Conservation (phyloP, 192 early-diverging fungal species). For the Piromyces finnis region DNA sequence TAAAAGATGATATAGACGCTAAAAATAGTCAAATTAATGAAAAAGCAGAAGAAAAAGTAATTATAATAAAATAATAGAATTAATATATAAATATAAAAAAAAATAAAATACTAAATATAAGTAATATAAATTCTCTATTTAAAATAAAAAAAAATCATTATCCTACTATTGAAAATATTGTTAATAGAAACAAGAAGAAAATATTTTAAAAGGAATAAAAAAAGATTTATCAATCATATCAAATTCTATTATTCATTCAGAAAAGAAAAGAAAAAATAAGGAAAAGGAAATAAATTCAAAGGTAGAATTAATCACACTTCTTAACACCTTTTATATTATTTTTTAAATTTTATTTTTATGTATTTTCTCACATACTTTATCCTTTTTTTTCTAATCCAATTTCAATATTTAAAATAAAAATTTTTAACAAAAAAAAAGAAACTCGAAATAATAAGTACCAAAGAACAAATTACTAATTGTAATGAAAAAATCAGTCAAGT, state of each 20-base stretch:
- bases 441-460: not conserved
- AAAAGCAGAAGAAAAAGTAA: constrained; percentile 20
- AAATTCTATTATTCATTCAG: constrained; percentile 48
- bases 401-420: constrained; percentile 38
- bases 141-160: too few relatives aligned
- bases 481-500: constrained; percentile 60
- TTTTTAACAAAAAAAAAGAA: constrained; percentile 7
- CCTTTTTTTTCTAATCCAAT: too few relatives aligned
- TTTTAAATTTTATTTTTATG: too few relatives aligned
- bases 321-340: too few relatives aligned
- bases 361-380: too few relatives aligned
- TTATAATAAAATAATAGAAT: not conserved
- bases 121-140: too few relatives aligned
- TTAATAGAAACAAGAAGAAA: constrained; percentile 24
- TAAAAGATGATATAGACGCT: constrained; percentile 35
- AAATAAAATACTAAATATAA: not conserved
- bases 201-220: constrained; percentile 43
- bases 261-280: constrained; percentile 52
- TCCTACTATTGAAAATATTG: not conserved
- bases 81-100: not conserved
- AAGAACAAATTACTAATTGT: not conserved
- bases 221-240: constrained; percentile 47
- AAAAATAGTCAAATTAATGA: constrained; percentile 22
- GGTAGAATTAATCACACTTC: too few relatives aligned
- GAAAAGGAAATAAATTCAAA: constrained; percentile 55